A percentile compares a stretch with the other conserved stretches of the same genome.
These are phyloP conservation scores for Phytophthora agathidicida DNA, from an alignment of 352 stramenopile species.

Conservation along the genomic window DNA sequence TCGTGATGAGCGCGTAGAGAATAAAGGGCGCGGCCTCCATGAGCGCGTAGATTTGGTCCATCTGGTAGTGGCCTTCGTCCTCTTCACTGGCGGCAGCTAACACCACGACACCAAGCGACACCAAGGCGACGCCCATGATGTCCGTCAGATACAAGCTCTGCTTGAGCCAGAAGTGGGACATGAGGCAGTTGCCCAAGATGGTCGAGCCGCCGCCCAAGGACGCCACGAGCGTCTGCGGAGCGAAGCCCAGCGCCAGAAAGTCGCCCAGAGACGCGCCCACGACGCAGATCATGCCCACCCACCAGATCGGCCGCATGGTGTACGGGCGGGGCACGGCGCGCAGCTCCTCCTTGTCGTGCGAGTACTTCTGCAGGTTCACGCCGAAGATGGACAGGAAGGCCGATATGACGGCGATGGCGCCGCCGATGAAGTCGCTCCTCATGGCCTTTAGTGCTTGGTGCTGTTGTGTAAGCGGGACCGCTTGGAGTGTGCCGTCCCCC, in stretches of 20 bases:
- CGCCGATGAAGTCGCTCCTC: slow-evolving; percentile 62
- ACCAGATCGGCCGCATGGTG: slow-evolving; percentile 85
- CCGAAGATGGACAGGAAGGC: slow-evolving; percentile 89
- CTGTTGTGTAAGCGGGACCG: slow-evolving; percentile 1
- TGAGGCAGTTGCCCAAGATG: slow-evolving; percentile 85
- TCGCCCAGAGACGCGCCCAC: slow-evolving; percentile 83
- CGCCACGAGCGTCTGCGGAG: slow-evolving; percentile 85
- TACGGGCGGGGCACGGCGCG: slow-evolving; percentile 78
- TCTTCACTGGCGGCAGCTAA: slow-evolving; percentile 76
- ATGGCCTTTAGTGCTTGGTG: no score
- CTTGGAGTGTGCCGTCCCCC: background rate
- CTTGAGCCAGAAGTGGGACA: slow-evolving; percentile 89
- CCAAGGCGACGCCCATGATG: slow-evolving; percentile 72
- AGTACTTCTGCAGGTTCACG: slow-evolving; percentile 93
- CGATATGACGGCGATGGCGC: slow-evolving; percentile 74
- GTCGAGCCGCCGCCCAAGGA: slow-evolving; percentile 83
- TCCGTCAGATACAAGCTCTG: slow-evolving; percentile 88
- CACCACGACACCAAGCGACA: slow-evolving; percentile 82
- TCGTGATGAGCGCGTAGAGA: slow-evolving; percentile 82
- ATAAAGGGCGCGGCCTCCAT: slow-evolving; percentile 85
- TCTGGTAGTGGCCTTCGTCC: slow-evolving; percentile 81
- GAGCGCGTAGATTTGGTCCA: slow-evolving; percentile 86
- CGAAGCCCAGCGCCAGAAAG: slow-evolving; percentile 88
- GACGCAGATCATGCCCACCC: slow-evolving; percentile 88
- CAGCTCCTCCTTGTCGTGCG: slow-evolving; percentile 84